Percentiles rank a stretch among this genome's conserved stretches.
phyloP scores from a whole-genome alignment of 176 grass and related monocot genomes.

The Oryza rufipogon region DNA sequence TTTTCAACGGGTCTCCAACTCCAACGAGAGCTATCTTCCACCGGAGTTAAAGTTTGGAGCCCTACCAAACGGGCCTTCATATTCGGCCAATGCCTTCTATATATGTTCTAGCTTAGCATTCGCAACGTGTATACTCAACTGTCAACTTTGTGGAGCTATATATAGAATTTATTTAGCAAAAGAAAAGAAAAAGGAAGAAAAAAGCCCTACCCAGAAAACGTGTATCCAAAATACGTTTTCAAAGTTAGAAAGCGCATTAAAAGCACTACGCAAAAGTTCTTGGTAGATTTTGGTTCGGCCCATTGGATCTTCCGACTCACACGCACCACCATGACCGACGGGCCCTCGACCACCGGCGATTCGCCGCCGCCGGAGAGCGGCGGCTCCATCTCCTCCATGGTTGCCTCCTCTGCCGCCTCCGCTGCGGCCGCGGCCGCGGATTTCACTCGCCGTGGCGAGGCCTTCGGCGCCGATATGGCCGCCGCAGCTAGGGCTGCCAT shows the following conservation, averaged over 20 bases:
- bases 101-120: too few relatives aligned
- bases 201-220: too few relatives aligned
- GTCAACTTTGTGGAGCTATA: too few relatives aligned
- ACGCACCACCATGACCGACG: constrained; percentile 42
- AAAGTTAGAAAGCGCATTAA: not conserved
- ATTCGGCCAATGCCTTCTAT: too few relatives aligned
- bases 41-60: too few relatives aligned
- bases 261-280: not conserved
- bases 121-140: too few relatives aligned
- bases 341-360: constrained; percentile 39
- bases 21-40: too few relatives aligned
- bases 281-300: not conserved
- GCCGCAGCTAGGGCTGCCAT: constrained; percentile 43
- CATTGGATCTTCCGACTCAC: constrained; percentile 27
- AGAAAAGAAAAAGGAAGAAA: too few relatives aligned
- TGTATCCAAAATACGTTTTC: not conserved
- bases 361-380: constrained; percentile 27
- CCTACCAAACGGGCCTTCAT: too few relatives aligned
- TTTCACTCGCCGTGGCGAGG: constrained; percentile 48
- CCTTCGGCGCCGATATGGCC: constrained; percentile 50
- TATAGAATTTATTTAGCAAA: too few relatives aligned
- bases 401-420: constrained; percentile 39
- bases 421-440: constrained; percentile 42
- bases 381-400: constrained; percentile 54
- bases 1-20: too few relatives aligned